Percentiles rank a stretch among this genome's conserved stretches.
These are phyloP conservation scores for Astrocystis sublimbata DNA, from an alignment of 495 filamentous ascomycete genomes.

Conservation along the genomic window DNA sequence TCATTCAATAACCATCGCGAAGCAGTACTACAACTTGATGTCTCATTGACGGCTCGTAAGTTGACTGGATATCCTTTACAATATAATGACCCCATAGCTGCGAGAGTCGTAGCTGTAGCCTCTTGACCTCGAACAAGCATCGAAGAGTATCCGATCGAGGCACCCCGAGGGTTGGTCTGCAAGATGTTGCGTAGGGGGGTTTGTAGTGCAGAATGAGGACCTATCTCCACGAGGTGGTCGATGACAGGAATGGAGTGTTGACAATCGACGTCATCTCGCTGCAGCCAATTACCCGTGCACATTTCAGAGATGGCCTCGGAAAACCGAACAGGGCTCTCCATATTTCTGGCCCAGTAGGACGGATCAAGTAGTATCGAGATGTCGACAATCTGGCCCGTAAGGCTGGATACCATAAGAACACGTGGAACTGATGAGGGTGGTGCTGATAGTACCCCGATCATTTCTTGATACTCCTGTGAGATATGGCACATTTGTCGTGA, in stretches of 20 bases:
- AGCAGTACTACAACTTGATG: not conserved
- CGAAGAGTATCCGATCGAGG: conserved; percentile 23
- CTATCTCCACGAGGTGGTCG: too few species aligned
- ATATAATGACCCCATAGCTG: conserved; percentile 16
- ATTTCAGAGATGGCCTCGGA: conserved; percentile 37
- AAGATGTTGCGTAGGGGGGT: conserved; percentile 52
- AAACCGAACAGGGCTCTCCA: conserved; percentile 49
- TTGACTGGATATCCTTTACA: conserved; percentile 17
- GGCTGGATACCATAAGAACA: conserved; percentile 36
- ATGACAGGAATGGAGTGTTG: not conserved
- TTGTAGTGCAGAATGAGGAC: conserved; percentile 54
- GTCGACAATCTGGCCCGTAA: conserved; percentile 30
- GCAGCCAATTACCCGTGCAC: not conserved
- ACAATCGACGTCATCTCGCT: conserved; percentile 17
- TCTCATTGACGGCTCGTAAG: conserved; percentile 16
- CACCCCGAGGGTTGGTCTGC: conserved; percentile 19
- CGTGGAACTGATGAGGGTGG: not conserved
- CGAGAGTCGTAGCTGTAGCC: conserved; percentile 13
- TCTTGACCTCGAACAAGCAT: conserved; percentile 21
- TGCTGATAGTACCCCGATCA: conserved; percentile 15
- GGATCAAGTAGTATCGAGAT: conserved; percentile 19
- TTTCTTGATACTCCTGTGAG: conserved; percentile 33
- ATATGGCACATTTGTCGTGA: conserved; percentile 38
- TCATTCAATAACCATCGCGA: conserved; percentile 19
- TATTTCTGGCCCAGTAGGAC: conserved; percentile 48